phyloP scores from a whole-genome alignment of 2,329 filamentous ascomycete genomes.

The Huntiella savannae region DNA sequence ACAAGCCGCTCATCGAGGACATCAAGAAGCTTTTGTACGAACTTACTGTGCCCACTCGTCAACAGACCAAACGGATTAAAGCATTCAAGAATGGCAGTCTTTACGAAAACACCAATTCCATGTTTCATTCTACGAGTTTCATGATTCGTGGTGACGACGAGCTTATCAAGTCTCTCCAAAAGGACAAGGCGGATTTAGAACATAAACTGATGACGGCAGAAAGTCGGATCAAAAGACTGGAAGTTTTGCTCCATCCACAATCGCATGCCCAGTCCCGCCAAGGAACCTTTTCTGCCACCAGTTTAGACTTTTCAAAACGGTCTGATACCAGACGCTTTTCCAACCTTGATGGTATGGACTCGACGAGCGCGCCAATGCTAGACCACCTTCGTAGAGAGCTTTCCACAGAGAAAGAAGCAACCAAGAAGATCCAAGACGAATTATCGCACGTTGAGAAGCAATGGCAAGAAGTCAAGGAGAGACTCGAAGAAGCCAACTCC shows the following conservation, averaged over 20 bases:
- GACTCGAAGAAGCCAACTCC: conserved; percentile 69
- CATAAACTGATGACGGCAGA: conserved; percentile 64
- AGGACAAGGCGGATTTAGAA: conserved; percentile 60
- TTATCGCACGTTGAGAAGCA: conserved; percentile 27
- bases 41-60: conserved; percentile 62
- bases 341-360: conserved; percentile 2
- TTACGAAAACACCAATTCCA: conserved; percentile 75
- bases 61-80: conserved; percentile 71
- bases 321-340: conserved; percentile 27
- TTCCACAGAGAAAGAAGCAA: conserved; percentile 48
- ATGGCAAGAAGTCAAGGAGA: conserved; percentile 15
- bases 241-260: conserved; percentile 82
- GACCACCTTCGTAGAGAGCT: conserved; percentile 60
- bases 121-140: conserved; percentile 63
- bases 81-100: conserved; percentile 94
- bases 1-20: conserved; percentile 49
- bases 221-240: conserved; percentile 74
- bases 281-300: conserved; percentile 31
- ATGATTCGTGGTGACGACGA: conserved; percentile 79
- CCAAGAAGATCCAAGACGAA: conserved; percentile 50
- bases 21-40: conserved; percentile 61
- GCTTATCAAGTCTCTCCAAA: conserved; percentile 53
- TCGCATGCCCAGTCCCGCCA: conserved; percentile 27
- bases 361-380: neutral
- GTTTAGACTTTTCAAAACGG: conserved; percentile 18